Conservation (phyloP, 176 grass and related monocot species). For the Guadua angustifolia region DNA sequence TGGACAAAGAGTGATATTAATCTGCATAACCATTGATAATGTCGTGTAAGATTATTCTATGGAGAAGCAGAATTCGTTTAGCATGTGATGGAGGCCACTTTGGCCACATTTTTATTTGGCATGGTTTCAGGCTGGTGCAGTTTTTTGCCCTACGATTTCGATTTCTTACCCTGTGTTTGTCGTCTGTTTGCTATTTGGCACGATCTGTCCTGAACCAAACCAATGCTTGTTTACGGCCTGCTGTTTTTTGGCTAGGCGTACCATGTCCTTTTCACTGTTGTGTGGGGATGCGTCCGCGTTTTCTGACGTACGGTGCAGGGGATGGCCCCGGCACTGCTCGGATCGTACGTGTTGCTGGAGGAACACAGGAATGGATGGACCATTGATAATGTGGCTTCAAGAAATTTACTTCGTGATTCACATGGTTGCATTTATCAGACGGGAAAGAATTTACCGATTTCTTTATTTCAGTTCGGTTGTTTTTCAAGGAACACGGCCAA, state of each 20-base stretch:
- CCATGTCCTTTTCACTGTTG: neutral
- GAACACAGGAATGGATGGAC: neutral
- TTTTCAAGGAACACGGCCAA: neutral
- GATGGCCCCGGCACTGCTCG: neutral
- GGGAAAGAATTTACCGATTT: neutral
- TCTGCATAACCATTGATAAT: no score
- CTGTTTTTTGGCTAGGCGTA: neutral
- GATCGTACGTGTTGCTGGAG: neutral
- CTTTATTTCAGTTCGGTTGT: neutral
- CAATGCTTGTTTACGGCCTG: neutral
- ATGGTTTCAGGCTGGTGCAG: no score
- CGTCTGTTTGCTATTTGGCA: no score
- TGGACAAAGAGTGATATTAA: no score
- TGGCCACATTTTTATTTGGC: no score
- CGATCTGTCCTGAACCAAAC: no score
- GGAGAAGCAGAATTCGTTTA: no score
- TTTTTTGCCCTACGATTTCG: no score
- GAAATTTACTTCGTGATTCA: no score
- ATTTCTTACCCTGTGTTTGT: no score
- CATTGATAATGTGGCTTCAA: neutral
- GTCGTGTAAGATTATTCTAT: no score
- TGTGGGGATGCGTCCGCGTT: neutral
- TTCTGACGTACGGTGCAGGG: neutral
- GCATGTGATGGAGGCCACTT: no score
- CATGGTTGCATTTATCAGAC: neutral